Conservation (phyloP, 768 basidiomycete genomes). For the Termitomyces sp. region DNA sequence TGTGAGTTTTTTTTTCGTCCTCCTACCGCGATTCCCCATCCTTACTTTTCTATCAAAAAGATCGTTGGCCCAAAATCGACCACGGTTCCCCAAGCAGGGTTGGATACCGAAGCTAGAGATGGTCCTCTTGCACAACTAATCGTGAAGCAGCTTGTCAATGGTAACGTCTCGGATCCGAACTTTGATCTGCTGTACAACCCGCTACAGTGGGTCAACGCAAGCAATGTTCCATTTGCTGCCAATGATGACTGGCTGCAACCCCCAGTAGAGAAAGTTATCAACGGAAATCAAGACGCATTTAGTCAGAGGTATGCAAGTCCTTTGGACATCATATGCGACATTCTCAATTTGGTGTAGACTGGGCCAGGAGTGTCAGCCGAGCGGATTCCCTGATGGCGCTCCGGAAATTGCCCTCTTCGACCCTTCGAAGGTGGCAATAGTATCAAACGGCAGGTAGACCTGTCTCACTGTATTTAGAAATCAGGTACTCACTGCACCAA, state of each 20-base stretch:
- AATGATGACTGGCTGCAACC: conserved; percentile 43
- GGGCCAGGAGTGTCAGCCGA: conserved; percentile 40
- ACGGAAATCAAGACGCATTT: conserved; percentile 44
- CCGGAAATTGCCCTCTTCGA: conserved; percentile 44
- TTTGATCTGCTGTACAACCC: conserved; percentile 43
- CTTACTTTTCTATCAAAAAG: conserved; percentile 17
- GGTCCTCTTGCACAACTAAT: conserved; percentile 46
- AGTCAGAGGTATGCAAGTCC: conserved; percentile 33
- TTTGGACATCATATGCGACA: background rate
- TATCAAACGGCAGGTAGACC: conserved; percentile 48
- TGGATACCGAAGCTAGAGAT: conserved; percentile 44
- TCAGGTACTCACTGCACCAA: background rate
- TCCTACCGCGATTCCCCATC: background rate
- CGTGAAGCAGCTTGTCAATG: conserved; percentile 34
- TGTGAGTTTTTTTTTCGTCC: conserved; percentile 19
- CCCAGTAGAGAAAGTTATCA: conserved; percentile 34
- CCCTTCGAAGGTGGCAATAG: conserved; percentile 40
- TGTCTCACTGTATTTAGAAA: background rate
- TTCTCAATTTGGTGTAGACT: conserved; percentile 21
- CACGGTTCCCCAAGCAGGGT: conserved; percentile 48
- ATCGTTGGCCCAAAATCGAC: conserved; percentile 46
- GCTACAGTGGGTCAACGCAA: conserved; percentile 40
- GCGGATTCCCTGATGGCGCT: conserved; percentile 16
- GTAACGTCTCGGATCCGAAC: conserved; percentile 35
- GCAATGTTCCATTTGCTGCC: conserved; percentile 34